Percentiles rank a stretch among this genome's conserved stretches.
Conservation (phyloP, 495 filamentous ascomycete species). For the Xeromyces bisporus region DNA sequence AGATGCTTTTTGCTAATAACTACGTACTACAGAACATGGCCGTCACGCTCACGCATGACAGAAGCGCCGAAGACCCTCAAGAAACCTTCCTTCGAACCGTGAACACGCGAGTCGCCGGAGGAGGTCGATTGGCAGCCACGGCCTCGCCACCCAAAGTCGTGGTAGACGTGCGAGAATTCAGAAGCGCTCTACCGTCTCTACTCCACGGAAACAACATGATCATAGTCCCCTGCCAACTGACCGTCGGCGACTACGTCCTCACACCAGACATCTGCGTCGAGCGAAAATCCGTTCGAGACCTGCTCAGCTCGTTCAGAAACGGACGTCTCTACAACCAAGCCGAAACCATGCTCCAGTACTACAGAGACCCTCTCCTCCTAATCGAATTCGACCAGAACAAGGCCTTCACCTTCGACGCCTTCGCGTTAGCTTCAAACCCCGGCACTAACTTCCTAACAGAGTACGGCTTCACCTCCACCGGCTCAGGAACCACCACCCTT, state of each 20-base stretch:
- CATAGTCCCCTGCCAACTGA: constrained; percentile 84
- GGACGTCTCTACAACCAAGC: constrained; percentile 84
- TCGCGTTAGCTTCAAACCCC: constrained; percentile 34
- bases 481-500: constrained; percentile 36
- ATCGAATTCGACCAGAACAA: constrained; percentile 98
- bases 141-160: constrained; percentile 84
- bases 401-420: constrained; percentile 88
- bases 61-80: constrained; percentile 65
- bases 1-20: no score
- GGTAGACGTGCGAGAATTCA: constrained; percentile 90
- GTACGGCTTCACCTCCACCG: constrained; percentile 52
- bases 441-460: constrained; percentile 25
- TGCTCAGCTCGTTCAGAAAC: constrained; percentile 80
- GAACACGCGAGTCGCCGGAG: constrained; percentile 92
- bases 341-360: constrained; percentile 86
- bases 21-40: constrained; percentile 48
- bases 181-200: constrained; percentile 79
- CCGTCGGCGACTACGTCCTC: constrained; percentile 91
- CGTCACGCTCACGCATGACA: constrained; percentile 61
- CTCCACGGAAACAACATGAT: constrained; percentile 74
- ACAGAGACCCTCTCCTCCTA: constrained; percentile 76
- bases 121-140: constrained; percentile 74
- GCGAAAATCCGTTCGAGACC: constrained; percentile 78
- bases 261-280: constrained; percentile 83
- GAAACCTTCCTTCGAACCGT: constrained; percentile 87